Conservation (phyloP, 2,329 filamentous ascomycete genomes). For the Scedosporium boydii region DNA sequence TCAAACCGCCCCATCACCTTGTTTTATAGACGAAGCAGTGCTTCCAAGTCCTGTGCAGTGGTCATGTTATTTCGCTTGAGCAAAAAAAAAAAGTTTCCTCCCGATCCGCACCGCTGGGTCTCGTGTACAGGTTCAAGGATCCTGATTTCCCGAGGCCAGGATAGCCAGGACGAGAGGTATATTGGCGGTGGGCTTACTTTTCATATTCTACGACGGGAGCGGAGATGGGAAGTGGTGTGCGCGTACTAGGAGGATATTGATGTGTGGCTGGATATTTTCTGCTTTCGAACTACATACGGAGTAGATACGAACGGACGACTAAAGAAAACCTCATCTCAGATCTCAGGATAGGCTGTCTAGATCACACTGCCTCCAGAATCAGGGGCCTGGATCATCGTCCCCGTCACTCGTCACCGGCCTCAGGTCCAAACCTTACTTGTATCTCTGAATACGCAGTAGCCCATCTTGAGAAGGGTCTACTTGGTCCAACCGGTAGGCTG, state of each 20-base stretch:
- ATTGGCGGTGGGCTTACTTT: not conserved
- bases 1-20: too few species aligned
- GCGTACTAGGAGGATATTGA: not conserved
- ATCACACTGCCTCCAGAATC: too few species aligned
- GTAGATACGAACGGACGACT: too few species aligned
- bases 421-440: too few species aligned
- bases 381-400: too few species aligned
- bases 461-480: too few species aligned
- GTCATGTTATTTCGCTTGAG: not conserved
- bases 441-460: too few species aligned
- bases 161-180: not conserved
- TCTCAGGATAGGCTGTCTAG: too few species aligned
- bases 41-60: not conserved
- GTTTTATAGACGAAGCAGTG: not conserved
- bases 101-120: not conserved
- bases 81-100: not conserved
- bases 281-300: not conserved
- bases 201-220: not conserved
- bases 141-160: not conserved
- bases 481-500: too few species aligned
- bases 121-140: not conserved
- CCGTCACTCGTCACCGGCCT: too few species aligned
- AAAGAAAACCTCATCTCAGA: too few species aligned
- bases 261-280: not conserved
- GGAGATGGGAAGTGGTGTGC: not conserved